Evolutionary conservation across 2,329 filamentous ascomycete species (phyloP), one percentile per base, ranked within the genome.

Genomic region (Pseudogymnoascus sp.): DNA sequence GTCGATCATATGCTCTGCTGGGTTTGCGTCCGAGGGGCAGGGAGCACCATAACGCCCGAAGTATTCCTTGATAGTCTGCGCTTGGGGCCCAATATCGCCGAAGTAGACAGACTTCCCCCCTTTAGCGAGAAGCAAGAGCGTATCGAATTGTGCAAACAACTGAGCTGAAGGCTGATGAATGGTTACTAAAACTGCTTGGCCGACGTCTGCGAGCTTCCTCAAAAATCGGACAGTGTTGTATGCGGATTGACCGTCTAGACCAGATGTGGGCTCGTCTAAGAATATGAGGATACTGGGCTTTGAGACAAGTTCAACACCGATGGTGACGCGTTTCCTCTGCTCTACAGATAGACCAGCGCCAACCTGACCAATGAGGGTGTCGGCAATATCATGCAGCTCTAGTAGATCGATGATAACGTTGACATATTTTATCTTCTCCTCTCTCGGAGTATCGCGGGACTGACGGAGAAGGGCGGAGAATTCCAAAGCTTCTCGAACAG

Each of bases 401-500:
- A 88, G 77, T 77, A 88, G 82, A 36, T 71, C 65, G 27, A 72
- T 62, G 27, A 96, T 90, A 70, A 95, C 89, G 59, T 94, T 87
- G 15, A 96, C 92, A 67, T 96, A 70, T 81, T 85, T 87, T 4
- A 93, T 76, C 78, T 96, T 97, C 71, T 96, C 91, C 45, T 83
- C 77, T 10, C 80, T 82, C 2, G 89, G 79, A 13, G 89, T 82
- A 60, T 87, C 80, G 60, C 84, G 85, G 0, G 92, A 89, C 71
- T 96, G 92, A 63, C 93, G 88, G 42, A 97, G 87, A 5, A 93
- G 75, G n/a, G 92, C 92, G 68, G 87, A 92, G 75, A 97, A 97
- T 69, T 85, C 86, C 33, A 97, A 81, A 5, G 92, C 91, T 76
- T 97, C 92, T 64, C 92, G 87, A 29, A 96, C 92, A 1, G 92